These are phyloP conservation scores for Cornus florida DNA, from an alignment of 148 eudicot species.

Conservation along the genomic window DNA sequence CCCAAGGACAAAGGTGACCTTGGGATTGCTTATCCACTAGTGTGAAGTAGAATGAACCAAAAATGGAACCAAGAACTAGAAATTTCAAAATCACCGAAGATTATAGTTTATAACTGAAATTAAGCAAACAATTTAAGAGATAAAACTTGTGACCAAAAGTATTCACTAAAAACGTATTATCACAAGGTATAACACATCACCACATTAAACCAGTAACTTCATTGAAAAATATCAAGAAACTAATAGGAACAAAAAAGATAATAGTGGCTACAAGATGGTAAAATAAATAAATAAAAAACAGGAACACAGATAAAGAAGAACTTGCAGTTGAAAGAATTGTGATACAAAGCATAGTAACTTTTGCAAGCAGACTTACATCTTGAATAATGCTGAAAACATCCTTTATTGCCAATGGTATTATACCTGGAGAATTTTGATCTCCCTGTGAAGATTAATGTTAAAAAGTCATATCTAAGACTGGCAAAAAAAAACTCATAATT, in stretches of 20 bases:
- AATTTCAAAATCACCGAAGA: neutral
- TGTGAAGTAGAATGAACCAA: neutral
- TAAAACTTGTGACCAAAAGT: neutral
- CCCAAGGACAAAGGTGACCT: too few species aligned
- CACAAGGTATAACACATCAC: neutral
- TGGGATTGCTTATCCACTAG: neutral
- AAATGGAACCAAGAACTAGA: neutral
- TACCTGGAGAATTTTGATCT: constrained; percentile 84
- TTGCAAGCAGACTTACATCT: constrained; percentile 67
- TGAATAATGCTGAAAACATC: constrained; percentile 98
- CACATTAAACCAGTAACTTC: neutral
- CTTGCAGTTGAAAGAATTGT: neutral
- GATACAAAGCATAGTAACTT: constrained; percentile 2
- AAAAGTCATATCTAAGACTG: neutral
- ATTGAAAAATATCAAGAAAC: neutral
- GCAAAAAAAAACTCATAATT: neutral
- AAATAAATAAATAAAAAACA: neutral
- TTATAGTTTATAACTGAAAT: neutral
- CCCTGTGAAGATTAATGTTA: constrained; percentile 49
- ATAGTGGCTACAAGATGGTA: too few species aligned
- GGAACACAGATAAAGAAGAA: neutral
- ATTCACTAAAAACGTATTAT: too few species aligned
- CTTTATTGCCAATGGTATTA: constrained; percentile 96
- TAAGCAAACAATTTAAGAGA: too few species aligned
- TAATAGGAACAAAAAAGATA: neutral